phyloP scores from a whole-genome alignment of 148 eudicot species.

The Pouteria glomerata region DNA sequence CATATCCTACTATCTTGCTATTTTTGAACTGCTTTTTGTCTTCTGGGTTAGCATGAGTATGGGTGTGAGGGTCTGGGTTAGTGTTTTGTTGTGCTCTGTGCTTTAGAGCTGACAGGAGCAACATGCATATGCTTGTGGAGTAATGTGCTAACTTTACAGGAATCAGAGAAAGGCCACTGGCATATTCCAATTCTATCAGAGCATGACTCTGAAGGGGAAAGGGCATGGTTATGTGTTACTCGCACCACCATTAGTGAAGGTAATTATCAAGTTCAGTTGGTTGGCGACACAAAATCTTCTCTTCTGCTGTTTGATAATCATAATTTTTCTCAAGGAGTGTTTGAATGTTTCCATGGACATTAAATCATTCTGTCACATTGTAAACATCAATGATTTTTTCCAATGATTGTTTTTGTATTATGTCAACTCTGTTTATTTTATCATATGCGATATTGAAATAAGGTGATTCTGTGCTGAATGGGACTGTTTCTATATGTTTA shows the following conservation, averaged over 20 bases:
- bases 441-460: neutral
- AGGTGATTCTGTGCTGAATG: neutral
- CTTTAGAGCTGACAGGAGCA: neutral
- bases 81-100: too few relatives aligned
- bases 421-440: neutral
- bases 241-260: slow-evolving; percentile 40
- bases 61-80: too few relatives aligned
- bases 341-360: neutral
- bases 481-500: neutral
- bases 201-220: slow-evolving; percentile 53
- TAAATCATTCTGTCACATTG: neutral
- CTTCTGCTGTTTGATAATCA: neutral
- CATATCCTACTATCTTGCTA: slow-evolving; percentile 9
- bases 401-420: neutral
- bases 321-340: neutral
- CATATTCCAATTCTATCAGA: slow-evolving; percentile 82
- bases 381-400: neutral
- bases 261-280: slow-evolving; percentile 20
- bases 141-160: slow-evolving; percentile 38
- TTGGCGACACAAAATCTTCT: neutral
- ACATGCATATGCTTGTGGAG: neutral
- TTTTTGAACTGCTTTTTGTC: neutral
- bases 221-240: slow-evolving; percentile 69
- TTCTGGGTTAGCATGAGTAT: neutral
- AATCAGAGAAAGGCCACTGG: slow-evolving; percentile 81